Evolutionary conservation across 225 moss, liverwort and hornwort species (phyloP).

Genomic region (Bryum argenteum): DNA sequence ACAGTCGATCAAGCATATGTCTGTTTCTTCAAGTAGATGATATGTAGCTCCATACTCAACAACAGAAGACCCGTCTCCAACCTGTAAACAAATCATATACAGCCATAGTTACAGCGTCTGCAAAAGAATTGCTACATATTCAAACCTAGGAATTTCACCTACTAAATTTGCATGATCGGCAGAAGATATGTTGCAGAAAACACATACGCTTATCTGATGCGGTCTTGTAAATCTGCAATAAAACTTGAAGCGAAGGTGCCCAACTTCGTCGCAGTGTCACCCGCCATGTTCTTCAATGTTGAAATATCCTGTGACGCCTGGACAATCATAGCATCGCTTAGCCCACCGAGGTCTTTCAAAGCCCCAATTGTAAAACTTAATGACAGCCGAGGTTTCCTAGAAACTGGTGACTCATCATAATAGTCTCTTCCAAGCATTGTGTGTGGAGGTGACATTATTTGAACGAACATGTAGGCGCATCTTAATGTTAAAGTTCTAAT

Average conservation of each 20-base stretch:
- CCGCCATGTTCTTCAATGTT: conserved; percentile 83
- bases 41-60: conserved; percentile 9
- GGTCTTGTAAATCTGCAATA: conserved; percentile 89
- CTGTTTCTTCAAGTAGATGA: conserved; percentile 15
- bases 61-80: conserved; percentile 10
- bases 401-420: neutral
- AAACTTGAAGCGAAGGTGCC: conserved; percentile 94
- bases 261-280: conserved; percentile 95
- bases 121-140: neutral
- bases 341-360: conserved; percentile 14
- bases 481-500: neutral
- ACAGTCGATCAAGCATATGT: conserved; percentile 19
- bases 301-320: conserved; percentile 99
- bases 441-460: neutral
- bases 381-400: neutral
- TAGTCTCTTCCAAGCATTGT: neutral
- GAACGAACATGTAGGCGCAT: neutral
- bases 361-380: neutral
- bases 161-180: conserved; percentile 8
- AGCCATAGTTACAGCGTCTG: neutral
- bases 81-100: conserved; percentile 15
- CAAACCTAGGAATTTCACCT: conserved; percentile 20
- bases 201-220: conserved; percentile 71
- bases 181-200: conserved; percentile 2
- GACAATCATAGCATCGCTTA: conserved; percentile 58